Percentiles rank a stretch among this genome's conserved stretches.
Evolutionary conservation across 306 rosid genomes (phyloP).

Genomic region (Quercus suber): DNA sequence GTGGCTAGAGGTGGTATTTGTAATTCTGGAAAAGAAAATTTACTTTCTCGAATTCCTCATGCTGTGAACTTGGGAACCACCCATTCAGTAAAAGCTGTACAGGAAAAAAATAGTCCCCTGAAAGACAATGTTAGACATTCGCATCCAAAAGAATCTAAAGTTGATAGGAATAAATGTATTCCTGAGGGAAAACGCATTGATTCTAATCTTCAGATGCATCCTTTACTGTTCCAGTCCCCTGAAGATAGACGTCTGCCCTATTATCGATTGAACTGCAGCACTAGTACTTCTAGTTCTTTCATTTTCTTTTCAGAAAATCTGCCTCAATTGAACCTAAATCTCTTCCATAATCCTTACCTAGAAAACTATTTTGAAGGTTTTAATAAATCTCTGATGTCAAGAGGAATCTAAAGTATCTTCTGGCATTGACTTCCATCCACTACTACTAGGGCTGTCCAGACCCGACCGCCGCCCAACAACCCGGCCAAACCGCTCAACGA

Average conservation of each 20-base stretch:
- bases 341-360: slow-evolving; percentile 62
- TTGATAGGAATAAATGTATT: slow-evolving; percentile 37
- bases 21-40: slow-evolving; percentile 36
- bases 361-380: slow-evolving; percentile 45
- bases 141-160: slow-evolving; percentile 36
- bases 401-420: slow-evolving; percentile 42
- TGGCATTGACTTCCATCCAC: slow-evolving; percentile 93
- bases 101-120: slow-evolving; percentile 6
- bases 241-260: slow-evolving; percentile 57
- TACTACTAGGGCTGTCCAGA: slow-evolving; percentile 31
- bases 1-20: slow-evolving; percentile 42
- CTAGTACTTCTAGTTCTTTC: slow-evolving; percentile 55
- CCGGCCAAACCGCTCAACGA: too few species aligned
- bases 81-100: slow-evolving; percentile 28
- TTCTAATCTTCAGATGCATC: slow-evolving; percentile 89
- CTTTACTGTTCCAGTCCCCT: slow-evolving; percentile 76
- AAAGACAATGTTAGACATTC: slow-evolving; percentile 32
- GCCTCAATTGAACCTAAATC: slow-evolving; percentile 73
- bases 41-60: slow-evolving; percentile 39
- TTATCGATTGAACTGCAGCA: slow-evolving; percentile 52
- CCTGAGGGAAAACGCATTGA: slow-evolving; percentile 45
- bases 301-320: slow-evolving; percentile 65
- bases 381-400: slow-evolving; percentile 44
- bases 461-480: too few species aligned
- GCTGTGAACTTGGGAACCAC: slow-evolving; percentile 30